Evolutionary conservation across 805 yeast genomes (phyloP), one percentile per base, ranked within the genome.

Genomic region (Pachysolen tannophilus): DNA sequence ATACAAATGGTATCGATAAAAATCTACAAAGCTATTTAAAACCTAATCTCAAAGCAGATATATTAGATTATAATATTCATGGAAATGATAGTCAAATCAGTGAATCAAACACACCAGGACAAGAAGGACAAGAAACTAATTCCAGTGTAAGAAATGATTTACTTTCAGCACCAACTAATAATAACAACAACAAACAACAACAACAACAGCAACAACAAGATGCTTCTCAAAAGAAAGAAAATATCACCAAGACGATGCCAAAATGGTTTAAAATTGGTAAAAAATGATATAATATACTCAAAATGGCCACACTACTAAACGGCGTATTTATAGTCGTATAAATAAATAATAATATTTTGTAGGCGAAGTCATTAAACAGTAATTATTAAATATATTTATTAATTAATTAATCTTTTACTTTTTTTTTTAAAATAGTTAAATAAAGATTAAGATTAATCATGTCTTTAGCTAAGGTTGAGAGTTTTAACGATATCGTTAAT

Each of bases 241-340:
- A n/a, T n/a, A n/a, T n/a, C n/a, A n/a, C n/a, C n/a, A n/a, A n/a
- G n/a, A n/a, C n/a, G n/a, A 44, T 52, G 21, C 63, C 63, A 2
- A 54, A 56, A 33, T 58, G 63, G 63, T 41, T 57, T 20, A 53
- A 52, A 25, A 28, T 56, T 30, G 52, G 55, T 11, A 55, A 53
- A 37, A 54, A 48, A 39, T 50, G 33, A 20, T 14, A 19, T 21
- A 23, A 23, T 28, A 15, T 15, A 18, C 17, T 18, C n/a, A n/a
- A n/a, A n/a, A n/a, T n/a, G n/a, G n/a, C n/a, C n/a, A n/a, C n/a
- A n/a, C n/a, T n/a, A n/a, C n/a, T 4, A 23, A 5, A 11, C 8
- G 10, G 26, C 8, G 13, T 8, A 11, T 11, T 23, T 5, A 11
- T 23, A 23, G 10, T 5, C 5, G 4, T 23, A 23, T 11, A 5